A percentile compares a stretch with the other conserved stretches of the same genome.
Conservation (phyloP, 2,329 filamentous ascomycete species). For the Exserohilum turcica region DNA sequence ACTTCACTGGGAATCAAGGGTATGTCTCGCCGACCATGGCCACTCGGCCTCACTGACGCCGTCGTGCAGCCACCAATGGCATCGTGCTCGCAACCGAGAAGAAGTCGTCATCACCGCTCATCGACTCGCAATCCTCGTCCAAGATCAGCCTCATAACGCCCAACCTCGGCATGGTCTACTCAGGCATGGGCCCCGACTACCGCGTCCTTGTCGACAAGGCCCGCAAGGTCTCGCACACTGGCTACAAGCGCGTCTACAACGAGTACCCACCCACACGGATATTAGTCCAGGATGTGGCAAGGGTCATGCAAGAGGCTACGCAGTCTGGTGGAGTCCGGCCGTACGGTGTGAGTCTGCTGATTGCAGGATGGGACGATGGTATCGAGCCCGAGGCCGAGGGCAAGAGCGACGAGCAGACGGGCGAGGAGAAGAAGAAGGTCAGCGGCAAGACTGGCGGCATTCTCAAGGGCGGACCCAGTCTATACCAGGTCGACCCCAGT, state of each 20-base stretch:
- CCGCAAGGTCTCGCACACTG: constrained; percentile 96
- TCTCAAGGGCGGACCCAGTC: constrained; percentile 91
- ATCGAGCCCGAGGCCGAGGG: constrained; percentile 82
- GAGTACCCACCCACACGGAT: constrained; percentile 99
- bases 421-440: constrained; percentile 70
- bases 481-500: constrained; percentile 99
- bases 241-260: constrained; percentile 99
- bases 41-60: constrained; percentile 10
- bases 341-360: constrained; percentile 92
- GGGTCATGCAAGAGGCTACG: constrained; percentile 98
- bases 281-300: constrained; percentile 96
- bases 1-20: constrained; percentile 99
- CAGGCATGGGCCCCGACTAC: constrained; percentile 98
- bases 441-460: constrained; percentile 92
- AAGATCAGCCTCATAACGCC: constrained; percentile 98
- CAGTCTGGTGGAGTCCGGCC: constrained; percentile 96
- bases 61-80: constrained; percentile 84
- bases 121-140: constrained; percentile 90
- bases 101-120: constrained; percentile 96
- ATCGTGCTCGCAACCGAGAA: constrained; percentile 99
- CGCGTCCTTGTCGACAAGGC: constrained; percentile 96
- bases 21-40: constrained; percentile 46
- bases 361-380: constrained; percentile 97
- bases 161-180: constrained; percentile 99
- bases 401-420: constrained; percentile 58